Evolutionary conservation across 768 basidiomycete species (phyloP), one percentile per base, ranked within the genome.

Genomic region (Brasilioporus rufonigricans): DNA sequence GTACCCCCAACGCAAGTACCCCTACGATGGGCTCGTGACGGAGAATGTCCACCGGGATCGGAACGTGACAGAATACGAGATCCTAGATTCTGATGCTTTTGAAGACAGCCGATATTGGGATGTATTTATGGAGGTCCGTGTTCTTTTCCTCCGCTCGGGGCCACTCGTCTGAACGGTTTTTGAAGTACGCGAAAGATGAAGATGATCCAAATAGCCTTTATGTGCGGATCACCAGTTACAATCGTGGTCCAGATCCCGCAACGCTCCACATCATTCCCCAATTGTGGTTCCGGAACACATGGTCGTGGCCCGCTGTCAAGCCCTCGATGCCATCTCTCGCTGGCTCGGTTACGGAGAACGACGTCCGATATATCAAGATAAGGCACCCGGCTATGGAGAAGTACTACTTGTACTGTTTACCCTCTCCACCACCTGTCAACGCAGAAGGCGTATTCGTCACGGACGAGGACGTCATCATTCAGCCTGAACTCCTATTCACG

Each of bases 31-130:
- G 57, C 84, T 99, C 50, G 89, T 97, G 13, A 73, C 77, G 44
- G 94, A 99, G 75, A 95, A 87, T 67, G 76, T 83, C 65, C 82
- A 87, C 61, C 80, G 97, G 44, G 83, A 82, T 62, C 82, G 97
- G 44, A 86, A 97, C 55, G 93, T 93, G 14, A 74, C 82, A 52
- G 97, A 99, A 71, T 98, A 83, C 65, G 97, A 99, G 73, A 86
- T 98, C 63, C 73, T 96, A 70, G 95, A 98, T 69, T 92, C 93
- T 0, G 93, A 92, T 55, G 82, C 78, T 1, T 97, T 98, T 65
- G 91, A 95, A 55, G 91, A 91, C 31, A 88, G 98, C 71, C 79
- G 88, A 11, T 99, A 99, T 71, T 99, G 97, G 97, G 97, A 99
- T 69, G 85, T 99, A 35, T 99, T 98, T 63, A 86, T 98, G 52